Base-by-base conservation (phyloP, 305 asterid species). In the Fraxinus sp. region DNA sequence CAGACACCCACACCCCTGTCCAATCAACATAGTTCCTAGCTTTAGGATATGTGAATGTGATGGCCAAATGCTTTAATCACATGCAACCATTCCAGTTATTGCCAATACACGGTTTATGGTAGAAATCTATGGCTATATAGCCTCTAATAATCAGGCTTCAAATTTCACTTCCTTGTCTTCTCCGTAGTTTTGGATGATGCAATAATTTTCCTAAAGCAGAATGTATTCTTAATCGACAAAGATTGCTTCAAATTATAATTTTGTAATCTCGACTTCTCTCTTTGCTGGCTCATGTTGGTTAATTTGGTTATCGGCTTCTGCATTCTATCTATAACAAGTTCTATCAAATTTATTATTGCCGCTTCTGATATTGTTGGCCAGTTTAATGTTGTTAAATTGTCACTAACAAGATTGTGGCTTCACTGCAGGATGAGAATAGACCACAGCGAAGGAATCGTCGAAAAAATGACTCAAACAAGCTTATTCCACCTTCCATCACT, bases 401-500 rank as follows among this genome's bases (percentile, higher is more conserved):
- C 39, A 30, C 36, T 78, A 39, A 22, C 33, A 39, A 68, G 70
- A 74, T 26, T 26, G 75, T 26, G 55, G 16, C 80, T 37, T 74
- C 73, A n/a, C 22, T 83, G 85, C 90, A 95, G 99, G 93, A 85
- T 2, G 88, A 83, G 84, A 86, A 78, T 49, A 85, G 78, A 74
- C 89, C 86, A 78, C 84, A 78, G 3, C 87, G 90, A 78, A 90
- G 89, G 80, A 83, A 84, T 52, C 88, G 83, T 35, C 84, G 87
- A 64, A 86, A 89, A 71, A 87, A 57, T 5, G 81, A 44, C 5
- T 76, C 91, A 26, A 85, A 91, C 74, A 88, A 87, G 79, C 97
- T 92, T 8, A 9, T 91, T 77, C 96, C 98, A 10, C 95, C 97
- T 55, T 92, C 99, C 49, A 83, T 94, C 41, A 90, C 97, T 4